phyloP scores from a whole-genome alignment of 768 basidiomycete genomes.

The Termitomyces titanicus region DNA sequence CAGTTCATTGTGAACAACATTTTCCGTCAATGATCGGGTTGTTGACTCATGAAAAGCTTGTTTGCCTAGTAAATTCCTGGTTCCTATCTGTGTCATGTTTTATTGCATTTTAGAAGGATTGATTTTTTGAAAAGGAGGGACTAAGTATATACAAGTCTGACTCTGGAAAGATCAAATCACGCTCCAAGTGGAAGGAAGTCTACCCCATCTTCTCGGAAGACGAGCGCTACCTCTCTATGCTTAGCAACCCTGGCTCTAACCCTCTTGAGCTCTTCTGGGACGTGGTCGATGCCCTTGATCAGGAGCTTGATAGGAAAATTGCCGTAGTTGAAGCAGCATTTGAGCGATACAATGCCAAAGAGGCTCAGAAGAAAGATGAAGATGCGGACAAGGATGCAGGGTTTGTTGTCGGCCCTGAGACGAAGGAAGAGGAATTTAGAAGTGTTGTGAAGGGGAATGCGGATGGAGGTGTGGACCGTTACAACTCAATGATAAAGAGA shows the following conservation, averaged over 20 bases:
- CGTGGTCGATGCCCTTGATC: conserved; percentile 80
- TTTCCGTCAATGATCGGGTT: neutral
- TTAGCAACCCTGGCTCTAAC: conserved; percentile 92
- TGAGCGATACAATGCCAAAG: conserved; percentile 40
- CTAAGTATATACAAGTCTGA: too few relatives aligned
- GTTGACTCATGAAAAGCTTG: conserved; percentile 6
- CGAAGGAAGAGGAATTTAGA: conserved; percentile 62
- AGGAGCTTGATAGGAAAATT: conserved; percentile 78
- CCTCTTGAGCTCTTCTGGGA: conserved; percentile 98
- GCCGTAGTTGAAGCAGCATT: conserved; percentile 62
- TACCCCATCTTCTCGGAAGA: conserved; percentile 77
- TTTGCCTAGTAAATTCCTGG: neutral
- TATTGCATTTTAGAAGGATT: too few relatives aligned
- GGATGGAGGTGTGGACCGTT: conserved; percentile 48
- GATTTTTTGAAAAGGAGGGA: too few relatives aligned
- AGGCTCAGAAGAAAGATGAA: conserved; percentile 24
- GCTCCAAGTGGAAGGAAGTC: conserved; percentile 89
- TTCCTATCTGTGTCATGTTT: too few relatives aligned
- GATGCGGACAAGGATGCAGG: conserved; percentile 21
- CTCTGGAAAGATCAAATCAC: conserved; percentile 66
- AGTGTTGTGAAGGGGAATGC: conserved; percentile 52
- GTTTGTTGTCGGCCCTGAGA: conserved; percentile 50
- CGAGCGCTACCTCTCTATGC: conserved; percentile 78
- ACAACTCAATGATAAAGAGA: too few relatives aligned
- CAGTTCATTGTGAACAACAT: neutral